A percentile compares a stretch with the other conserved stretches of the same genome.
phyloP scores from a whole-genome alignment of 139 green algal genomes.

The Limnomonas spitsbergensis region DNA sequence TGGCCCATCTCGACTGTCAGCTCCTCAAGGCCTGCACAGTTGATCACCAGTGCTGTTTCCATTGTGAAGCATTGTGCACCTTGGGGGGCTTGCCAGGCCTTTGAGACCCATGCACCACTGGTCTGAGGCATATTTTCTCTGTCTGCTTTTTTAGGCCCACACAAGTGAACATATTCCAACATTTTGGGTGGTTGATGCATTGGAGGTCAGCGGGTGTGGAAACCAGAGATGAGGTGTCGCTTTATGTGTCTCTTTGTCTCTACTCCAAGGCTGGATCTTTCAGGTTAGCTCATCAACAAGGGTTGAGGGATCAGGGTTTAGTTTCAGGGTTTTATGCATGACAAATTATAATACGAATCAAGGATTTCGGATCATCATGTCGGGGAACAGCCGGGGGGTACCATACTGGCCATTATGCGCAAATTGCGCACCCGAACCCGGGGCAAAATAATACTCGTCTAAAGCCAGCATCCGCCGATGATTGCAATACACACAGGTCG shows the following conservation, averaged over 20 bases:
- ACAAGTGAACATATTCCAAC: no score
- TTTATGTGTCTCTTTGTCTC: no score
- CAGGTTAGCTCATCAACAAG: no score
- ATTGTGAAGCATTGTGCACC: neutral
- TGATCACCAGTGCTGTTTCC: neutral
- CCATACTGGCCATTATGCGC: neutral
- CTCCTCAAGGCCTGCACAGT: neutral
- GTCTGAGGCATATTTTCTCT: neutral
- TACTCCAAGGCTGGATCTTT: no score
- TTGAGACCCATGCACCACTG: neutral
- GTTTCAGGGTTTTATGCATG: no score
- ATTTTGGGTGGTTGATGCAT: no score
- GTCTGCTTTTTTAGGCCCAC: neutral
- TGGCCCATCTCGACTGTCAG: neutral
- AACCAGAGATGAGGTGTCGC: no score
- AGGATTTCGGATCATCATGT: no score
- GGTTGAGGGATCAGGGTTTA: no score
- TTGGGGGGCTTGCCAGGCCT: neutral
- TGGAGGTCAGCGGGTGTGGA: no score
- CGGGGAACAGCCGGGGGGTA: no score
- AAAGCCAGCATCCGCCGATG: neutral
- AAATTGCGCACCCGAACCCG: neutral
- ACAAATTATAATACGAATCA: no score
- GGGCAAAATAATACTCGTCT: neutral
- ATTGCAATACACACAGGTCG: neutral